Evolutionary conservation across 306 rosid genomes (phyloP).

Genomic region (Sindora glabra): DNA sequence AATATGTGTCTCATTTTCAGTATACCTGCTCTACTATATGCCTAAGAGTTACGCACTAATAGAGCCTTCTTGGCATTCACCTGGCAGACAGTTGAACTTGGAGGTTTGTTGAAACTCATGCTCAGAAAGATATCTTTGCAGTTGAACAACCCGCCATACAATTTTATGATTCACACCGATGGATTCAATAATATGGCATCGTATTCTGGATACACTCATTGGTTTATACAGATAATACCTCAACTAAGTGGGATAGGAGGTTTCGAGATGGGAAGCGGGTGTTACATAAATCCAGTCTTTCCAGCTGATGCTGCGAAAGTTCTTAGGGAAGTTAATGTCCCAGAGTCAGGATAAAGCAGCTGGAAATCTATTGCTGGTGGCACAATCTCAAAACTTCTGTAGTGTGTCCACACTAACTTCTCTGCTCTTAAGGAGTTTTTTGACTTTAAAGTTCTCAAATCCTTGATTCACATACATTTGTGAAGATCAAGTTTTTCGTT

Average conservation of each 20-base stretch:
- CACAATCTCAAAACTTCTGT: neutral
- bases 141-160: constrained; percentile 72
- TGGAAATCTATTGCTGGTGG: neutral
- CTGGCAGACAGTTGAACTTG: constrained; percentile 70
- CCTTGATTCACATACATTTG: neutral
- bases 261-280: constrained; percentile 75
- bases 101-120: constrained; percentile 61
- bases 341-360: constrained; percentile 9
- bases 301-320: constrained; percentile 85
- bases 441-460: too few relatives aligned
- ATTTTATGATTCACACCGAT: constrained; percentile 71
- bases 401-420: too few relatives aligned
- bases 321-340: constrained; percentile 57
- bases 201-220: constrained; percentile 50
- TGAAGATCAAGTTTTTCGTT: neutral
- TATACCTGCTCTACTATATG: too few relatives aligned
- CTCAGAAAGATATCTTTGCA: constrained; percentile 65
- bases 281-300: constrained; percentile 72
- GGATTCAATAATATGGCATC: constrained; percentile 34
- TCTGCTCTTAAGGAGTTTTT: too few relatives aligned
- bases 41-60: too few relatives aligned
- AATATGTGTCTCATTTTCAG: neutral
- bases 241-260: constrained; percentile 61
- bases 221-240: constrained; percentile 79
- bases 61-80: constrained; percentile 10